Base-by-base conservation (phyloP, 768 basidiomycete species). In the Panellus pusillus region DNA sequence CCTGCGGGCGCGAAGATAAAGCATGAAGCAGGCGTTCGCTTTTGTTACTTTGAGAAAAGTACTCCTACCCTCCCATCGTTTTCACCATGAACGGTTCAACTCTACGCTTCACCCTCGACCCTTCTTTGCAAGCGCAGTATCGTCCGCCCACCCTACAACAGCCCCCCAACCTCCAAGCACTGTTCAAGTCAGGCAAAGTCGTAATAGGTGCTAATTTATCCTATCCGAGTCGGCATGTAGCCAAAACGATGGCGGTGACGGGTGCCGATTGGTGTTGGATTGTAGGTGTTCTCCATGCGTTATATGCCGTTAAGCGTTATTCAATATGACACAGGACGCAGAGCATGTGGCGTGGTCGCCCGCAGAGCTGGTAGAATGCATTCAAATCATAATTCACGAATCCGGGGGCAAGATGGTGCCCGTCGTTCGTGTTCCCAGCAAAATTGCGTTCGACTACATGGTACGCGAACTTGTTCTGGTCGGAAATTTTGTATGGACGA, bases 201-300 rank as follows among this genome's bases (percentile, higher is more conserved):
- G 40, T 44, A n/a, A 32, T 54, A 11, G 45, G 57, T 6, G 44
- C 50, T 1, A 20, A 9, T 14, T 42, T 59, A 6, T 44, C 28
- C 35, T 55, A 48, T 32, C 54, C 58, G 1, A 60, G 58, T 45
- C 32, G 19, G 1, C 58, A 60, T 14, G 54, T 55, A 2, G 58
- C 58, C 1, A 60, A 60, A 27, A 52, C 50, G 12, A 14, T 60
- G 2, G 58, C 58, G 0, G 31, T 45, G 1, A 51, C 54, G 0
- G 54, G 54, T 4, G 58, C 53, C 4, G 58, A 60, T 41, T 55
- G 54, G 54, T 55, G 50, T n/a, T 60, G 58, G 58, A 48, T 60
- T 35, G 58, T 55, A 41, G 17, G 49, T 47, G 2, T 24, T 11
- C 35, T 41, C 19, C 20, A 12, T 38, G 1, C 6, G 8, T 14